These are phyloP conservation scores for Apiospora koreana DNA, from an alignment of 2,329 filamentous ascomycete species.

Conservation along the genomic window DNA sequence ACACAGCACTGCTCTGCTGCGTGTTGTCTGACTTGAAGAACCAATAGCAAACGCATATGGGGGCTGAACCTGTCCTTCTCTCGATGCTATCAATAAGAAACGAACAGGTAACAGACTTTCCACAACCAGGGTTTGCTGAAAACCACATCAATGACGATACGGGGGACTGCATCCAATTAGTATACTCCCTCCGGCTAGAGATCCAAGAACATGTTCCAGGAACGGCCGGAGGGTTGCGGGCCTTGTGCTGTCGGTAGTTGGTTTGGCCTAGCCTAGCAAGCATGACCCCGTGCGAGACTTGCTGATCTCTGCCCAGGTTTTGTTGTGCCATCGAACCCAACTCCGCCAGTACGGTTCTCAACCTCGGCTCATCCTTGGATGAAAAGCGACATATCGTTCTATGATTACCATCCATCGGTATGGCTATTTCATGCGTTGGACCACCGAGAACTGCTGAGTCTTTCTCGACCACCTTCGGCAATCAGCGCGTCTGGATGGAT, in stretches of 20 bases:
- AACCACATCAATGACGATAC: conserved; percentile 18
- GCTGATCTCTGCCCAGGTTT: conserved; percentile 7
- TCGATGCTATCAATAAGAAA: conserved; percentile 18
- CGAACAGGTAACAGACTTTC: conserved; percentile 18
- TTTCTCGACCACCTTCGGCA: too few species aligned
- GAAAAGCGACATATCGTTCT: conserved; percentile 19
- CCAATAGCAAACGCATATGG: conserved; percentile 18
- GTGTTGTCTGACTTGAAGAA: conserved; percentile 21
- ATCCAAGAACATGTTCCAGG: conserved; percentile 20
- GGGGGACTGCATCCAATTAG: conserved; percentile 8
- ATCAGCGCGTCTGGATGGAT: too few species aligned
- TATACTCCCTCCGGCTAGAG: conserved; percentile 15
- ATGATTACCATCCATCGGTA: conserved; percentile 16
- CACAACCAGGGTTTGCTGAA: conserved; percentile 20
- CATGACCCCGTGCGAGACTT: not conserved
- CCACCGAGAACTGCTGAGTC: too few species aligned
- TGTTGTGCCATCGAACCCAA: conserved; percentile 8
- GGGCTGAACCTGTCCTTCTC: not conserved
- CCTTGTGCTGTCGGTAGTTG: conserved; percentile 16
- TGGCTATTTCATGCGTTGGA: too few species aligned
- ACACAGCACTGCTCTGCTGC: conserved; percentile 16
- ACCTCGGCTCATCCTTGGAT: not conserved
- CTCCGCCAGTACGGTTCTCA: not conserved
- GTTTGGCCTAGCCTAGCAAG: conserved; percentile 12
- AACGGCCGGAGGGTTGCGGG: conserved; percentile 17